phyloP scores from a whole-genome alignment of 805 yeast genomes.

The Candida ulmi region DNA sequence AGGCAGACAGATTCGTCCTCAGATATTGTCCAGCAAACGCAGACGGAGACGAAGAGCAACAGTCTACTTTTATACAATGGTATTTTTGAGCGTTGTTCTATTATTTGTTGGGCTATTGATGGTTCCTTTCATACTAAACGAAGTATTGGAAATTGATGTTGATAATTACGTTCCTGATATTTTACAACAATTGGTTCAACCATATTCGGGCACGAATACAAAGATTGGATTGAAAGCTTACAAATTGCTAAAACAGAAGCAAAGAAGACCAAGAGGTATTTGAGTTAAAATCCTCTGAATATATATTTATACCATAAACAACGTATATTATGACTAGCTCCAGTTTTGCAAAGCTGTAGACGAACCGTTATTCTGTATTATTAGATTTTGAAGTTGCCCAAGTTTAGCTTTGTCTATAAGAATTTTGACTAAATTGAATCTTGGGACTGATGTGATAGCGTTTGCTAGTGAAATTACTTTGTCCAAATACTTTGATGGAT shows the following conservation, averaged over 20 bases:
- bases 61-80: slow-evolving; percentile 27
- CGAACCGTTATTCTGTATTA: not conserved
- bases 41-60: slow-evolving; percentile 32
- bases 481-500: not conserved
- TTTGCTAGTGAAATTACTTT: slow-evolving; percentile 6
- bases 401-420: slow-evolving; percentile 11
- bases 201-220: slow-evolving; percentile 23
- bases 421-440: slow-evolving; percentile 17
- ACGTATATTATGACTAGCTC: no score
- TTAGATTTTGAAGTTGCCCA: not conserved
- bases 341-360: not conserved
- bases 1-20: slow-evolving; percentile 40
- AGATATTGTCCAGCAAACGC: slow-evolving; percentile 38
- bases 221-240: slow-evolving; percentile 20
- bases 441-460: slow-evolving; percentile 12
- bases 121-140: slow-evolving; percentile 33
- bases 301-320: no score
- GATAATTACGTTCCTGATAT: slow-evolving; percentile 35
- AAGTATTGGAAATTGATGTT: slow-evolving; percentile 33
- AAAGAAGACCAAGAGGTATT: slow-evolving; percentile 2
- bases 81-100: slow-evolving; percentile 29
- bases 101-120: slow-evolving; percentile 30
- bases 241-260: slow-evolving; percentile 6
- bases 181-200: slow-evolving; percentile 34
- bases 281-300: not conserved